Percentiles rank a stretch among this genome's conserved stretches.
Evolutionary conservation across 1,284 basidiomycete species (phyloP).

Genomic region (Apiotrichum veenhuisii): DNA sequence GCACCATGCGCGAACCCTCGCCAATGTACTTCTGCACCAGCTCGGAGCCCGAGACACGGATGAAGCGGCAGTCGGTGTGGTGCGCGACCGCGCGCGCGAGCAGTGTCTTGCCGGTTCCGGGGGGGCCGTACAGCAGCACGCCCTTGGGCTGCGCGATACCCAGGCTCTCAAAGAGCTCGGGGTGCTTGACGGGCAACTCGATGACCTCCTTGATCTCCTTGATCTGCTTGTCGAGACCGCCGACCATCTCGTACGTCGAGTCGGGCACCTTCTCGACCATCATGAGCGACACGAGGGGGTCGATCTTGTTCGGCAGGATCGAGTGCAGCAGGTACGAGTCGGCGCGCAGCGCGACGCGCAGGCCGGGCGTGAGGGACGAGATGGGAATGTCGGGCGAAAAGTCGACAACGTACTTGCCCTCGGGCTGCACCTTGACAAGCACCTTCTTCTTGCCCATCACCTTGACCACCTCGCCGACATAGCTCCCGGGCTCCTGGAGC

Average conservation of each 20-base stretch:
- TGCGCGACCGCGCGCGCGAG: constrained; percentile 92
- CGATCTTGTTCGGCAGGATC: constrained; percentile 91
- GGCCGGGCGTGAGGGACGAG: constrained; percentile 71
- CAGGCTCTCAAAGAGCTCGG: constrained; percentile 91
- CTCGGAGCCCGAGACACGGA: constrained; percentile 91
- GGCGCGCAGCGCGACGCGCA: constrained; percentile 91
- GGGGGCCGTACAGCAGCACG: constrained; percentile 91
- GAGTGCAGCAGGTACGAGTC: constrained; percentile 94
- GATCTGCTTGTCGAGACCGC: constrained; percentile 95
- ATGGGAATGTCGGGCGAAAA: constrained; percentile 85
- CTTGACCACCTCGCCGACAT: constrained; percentile 97
- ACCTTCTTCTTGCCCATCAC: constrained; percentile 99
- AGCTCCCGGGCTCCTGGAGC: constrained; percentile 92
- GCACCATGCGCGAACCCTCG: constrained; percentile 92
- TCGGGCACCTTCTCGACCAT: constrained; percentile 99
- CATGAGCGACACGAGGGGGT: constrained; percentile 93
- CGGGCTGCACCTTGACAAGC: constrained; percentile 95
- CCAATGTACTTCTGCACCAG: constrained; percentile 99
- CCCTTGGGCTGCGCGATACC: constrained; percentile 98
- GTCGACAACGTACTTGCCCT: constrained; percentile 98
- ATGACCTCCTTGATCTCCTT: constrained; percentile 99
- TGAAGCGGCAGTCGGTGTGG: constrained; percentile 97
- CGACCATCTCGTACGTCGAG: constrained; percentile 99
- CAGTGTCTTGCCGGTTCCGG: constrained; percentile 94
- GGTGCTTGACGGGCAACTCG: constrained; percentile 96